Base-by-base conservation (phyloP, 495 filamentous ascomycete genomes). In the Aspergillus sclerotioniger region DNA sequence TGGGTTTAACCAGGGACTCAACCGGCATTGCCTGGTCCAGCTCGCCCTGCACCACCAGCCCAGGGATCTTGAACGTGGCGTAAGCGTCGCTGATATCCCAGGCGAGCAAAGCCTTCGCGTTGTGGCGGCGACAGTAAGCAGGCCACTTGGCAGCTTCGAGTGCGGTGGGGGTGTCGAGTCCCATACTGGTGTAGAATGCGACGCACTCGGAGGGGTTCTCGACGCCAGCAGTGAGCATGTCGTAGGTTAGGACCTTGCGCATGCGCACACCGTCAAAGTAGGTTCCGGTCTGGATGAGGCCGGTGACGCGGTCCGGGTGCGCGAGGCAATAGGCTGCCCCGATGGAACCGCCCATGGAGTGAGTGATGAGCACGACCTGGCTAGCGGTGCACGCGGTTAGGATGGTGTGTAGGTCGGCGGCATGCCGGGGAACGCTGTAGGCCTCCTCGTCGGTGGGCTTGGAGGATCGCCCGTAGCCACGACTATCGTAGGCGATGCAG, bases 261-360 rank as follows among this genome's bases (percentile, higher is more conserved):
- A 54, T 21, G 29, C 1, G n/a, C 19, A 8, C 6, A 4, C 52
- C 52, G 52, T 54, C 52, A 21, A 45, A 54, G 52, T 45, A 46
- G 1, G 39, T 41, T 0, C 17, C 39, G n/a, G 52, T 45, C 1
- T 25, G 44, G 52, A 54, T 32, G 39, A 54, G 25, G 20, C 52
- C 52, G 8, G 9, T 13, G 20, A 54, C 39, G 39, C 15, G 1
- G 9, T 44, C 20, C 16, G 52, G 52, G 19, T 54, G 35, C 8
- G 52, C 15, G 8, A 45, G 52, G 33, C 0, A 21, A 37, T 54
- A 54, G 8, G n/a, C 35, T 3, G 35, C n/a, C 3, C 35, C 52
- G 45, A 54, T 54, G 39, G 43, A 33, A 15, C 52, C 52, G 39
- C 52, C 52, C 35, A 54, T 54, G 0, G 52, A 54, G 25, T 54